These are phyloP conservation scores for Lipomyces spencermartinsiae DNA, from an alignment of 805 yeast genomes.

Conservation along the genomic window DNA sequence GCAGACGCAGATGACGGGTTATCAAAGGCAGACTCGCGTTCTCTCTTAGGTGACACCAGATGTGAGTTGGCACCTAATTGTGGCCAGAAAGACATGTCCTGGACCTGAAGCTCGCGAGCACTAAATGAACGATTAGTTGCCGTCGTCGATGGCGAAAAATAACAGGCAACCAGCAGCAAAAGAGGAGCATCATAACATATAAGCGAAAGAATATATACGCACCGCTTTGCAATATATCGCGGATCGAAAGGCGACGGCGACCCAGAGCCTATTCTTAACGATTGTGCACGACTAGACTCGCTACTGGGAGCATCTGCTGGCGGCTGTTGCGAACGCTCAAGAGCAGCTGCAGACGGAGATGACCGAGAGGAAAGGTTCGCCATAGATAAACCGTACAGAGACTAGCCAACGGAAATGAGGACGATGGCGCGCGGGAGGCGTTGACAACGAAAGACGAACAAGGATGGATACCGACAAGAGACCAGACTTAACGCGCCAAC, in stretches of 20 bases:
- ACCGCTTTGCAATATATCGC: constrained; percentile 31
- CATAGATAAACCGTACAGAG: neutral
- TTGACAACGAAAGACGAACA: neutral
- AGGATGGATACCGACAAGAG: neutral
- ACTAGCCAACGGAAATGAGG: neutral
- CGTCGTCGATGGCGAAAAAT: neutral
- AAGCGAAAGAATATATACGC: neutral
- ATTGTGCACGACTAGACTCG: neutral
- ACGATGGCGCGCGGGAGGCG: neutral
- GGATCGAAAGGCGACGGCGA: constrained; percentile 34
- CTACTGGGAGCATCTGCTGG: neutral
- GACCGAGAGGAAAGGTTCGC: constrained; percentile 9
- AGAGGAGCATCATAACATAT: neutral
- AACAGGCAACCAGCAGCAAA: neutral
- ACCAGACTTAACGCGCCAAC: neutral
- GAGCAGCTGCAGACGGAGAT: constrained; percentile 4
- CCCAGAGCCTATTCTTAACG: constrained; percentile 16
- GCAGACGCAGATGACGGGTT: neutral
- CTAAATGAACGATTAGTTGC: constrained; percentile 13
- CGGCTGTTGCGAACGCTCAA: constrained; percentile 11
- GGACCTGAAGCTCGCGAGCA: constrained; percentile 29
- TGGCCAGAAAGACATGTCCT: constrained; percentile 23
- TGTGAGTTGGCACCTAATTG: constrained; percentile 5
- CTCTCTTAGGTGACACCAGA: constrained; percentile 20
- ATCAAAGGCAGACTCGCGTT: constrained; percentile 20